Conservation (phyloP, 169 alveolate species). For the Eimeria maxima region DNA sequence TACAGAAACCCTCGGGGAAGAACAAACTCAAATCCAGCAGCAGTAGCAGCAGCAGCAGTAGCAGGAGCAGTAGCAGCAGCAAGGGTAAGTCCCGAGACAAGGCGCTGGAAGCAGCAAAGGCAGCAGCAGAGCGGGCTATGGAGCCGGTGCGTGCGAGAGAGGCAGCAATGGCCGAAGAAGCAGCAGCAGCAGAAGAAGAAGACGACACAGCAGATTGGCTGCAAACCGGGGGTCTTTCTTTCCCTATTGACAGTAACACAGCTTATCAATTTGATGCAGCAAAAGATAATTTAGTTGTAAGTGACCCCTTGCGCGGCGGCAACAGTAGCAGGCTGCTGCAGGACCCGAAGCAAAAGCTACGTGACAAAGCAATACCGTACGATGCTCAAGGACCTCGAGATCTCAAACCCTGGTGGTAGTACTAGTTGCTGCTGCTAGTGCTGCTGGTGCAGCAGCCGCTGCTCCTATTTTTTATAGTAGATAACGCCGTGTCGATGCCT, state of each 20-base stretch:
- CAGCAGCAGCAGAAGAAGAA: background rate
- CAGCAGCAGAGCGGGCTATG: slow-evolving; percentile 17
- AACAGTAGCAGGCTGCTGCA: background rate
- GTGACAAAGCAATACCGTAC: background rate
- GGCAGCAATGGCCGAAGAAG: background rate
- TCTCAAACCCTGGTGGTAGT: background rate
- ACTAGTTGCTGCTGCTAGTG: background rate
- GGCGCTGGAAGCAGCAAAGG: slow-evolving; percentile 9
- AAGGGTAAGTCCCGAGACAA: background rate
- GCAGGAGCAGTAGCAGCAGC: background rate
- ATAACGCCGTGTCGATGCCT: too few species aligned
- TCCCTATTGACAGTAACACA: slow-evolving; percentile 76
- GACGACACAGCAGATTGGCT: slow-evolving; percentile 24
- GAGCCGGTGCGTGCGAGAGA: background rate
- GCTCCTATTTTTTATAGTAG: background rate
- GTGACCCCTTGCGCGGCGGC: slow-evolving; percentile 10
- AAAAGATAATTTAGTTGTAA: background rate
- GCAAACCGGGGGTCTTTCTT: slow-evolving; percentile 54
- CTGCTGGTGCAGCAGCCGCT: background rate
- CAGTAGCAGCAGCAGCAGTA: background rate
- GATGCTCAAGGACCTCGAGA: slow-evolving; percentile 25
- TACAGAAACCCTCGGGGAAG: slow-evolving; percentile 8
- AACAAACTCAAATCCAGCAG: background rate
- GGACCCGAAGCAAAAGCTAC: slow-evolving; percentile 20
- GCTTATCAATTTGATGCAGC: slow-evolving; percentile 72